Conservation (phyloP, 2,329 filamentous ascomycete species). For the Tolypocladium inflatum region DNA sequence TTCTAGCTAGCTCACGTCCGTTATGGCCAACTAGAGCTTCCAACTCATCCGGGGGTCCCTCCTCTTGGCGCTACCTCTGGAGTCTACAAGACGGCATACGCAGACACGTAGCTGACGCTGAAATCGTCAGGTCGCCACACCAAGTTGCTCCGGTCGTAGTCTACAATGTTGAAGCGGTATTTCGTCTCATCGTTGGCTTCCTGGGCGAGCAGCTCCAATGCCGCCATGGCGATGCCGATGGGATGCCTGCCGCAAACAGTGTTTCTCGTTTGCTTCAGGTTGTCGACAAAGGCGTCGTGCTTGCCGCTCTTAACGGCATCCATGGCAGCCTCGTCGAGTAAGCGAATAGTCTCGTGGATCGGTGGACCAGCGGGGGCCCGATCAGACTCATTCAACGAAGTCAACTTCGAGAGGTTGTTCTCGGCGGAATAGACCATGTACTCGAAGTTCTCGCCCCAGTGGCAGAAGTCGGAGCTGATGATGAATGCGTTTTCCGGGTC, state of each 20-base stretch:
- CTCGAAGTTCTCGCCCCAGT: conserved; percentile 76
- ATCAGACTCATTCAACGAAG: conserved; percentile 19
- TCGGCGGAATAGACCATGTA: conserved; percentile 66
- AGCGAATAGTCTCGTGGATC: conserved; percentile 79
- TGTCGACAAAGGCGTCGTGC: conserved; percentile 60
- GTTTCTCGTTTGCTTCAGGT: conserved; percentile 66
- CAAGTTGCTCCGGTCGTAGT: conserved; percentile 80
- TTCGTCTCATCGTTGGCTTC: conserved; percentile 28
- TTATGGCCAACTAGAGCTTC: neutral
- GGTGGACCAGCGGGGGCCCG: conserved; percentile 27
- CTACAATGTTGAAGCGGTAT: conserved; percentile 64
- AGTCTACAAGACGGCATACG: conserved; percentile 65
- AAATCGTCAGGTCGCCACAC: conserved; percentile 59
- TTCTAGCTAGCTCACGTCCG: neutral
- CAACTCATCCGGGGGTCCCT: neutral
- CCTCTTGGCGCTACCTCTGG: neutral
- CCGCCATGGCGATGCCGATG: conserved; percentile 87
- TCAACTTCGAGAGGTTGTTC: conserved; percentile 28
- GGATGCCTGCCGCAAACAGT: conserved; percentile 93
- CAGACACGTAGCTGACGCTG: conserved; percentile 92
- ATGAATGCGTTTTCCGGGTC: conserved; percentile 75
- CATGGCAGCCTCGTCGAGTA: conserved; percentile 75
- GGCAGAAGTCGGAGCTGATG: conserved; percentile 91
- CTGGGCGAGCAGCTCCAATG: conserved; percentile 55
- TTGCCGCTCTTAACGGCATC: conserved; percentile 70